Conservation (phyloP, 1,284 basidiomycete species). For the Pascua guehoae region DNA sequence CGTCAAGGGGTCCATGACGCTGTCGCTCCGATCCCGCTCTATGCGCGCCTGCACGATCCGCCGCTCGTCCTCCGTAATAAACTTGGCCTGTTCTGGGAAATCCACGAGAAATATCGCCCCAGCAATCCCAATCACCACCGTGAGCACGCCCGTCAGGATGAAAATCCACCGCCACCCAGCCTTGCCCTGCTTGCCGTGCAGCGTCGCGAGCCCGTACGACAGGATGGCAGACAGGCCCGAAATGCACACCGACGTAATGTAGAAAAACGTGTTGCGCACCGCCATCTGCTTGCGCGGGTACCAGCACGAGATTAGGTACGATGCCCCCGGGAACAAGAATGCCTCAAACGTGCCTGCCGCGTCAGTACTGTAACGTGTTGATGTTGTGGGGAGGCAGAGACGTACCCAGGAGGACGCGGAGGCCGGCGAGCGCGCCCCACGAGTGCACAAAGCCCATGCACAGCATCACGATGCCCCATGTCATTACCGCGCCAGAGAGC, state of each 20-base stretch:
- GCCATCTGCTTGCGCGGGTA: constrained; percentile 52
- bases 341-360: constrained; percentile 38
- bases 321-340: constrained; percentile 43
- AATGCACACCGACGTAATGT: constrained; percentile 32
- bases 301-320: constrained; percentile 50
- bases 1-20: constrained; percentile 47
- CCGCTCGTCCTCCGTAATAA: constrained; percentile 47
- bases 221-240: constrained; percentile 14
- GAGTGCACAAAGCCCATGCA: constrained; percentile 40
- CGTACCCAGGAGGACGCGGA: constrained; percentile 47
- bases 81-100: constrained; percentile 52
- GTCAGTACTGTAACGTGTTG: background rate
- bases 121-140: constrained; percentile 32
- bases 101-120: constrained; percentile 42
- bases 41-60: constrained; percentile 48
- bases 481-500: constrained; percentile 13
- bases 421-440: constrained; percentile 46
- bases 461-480: constrained; percentile 49
- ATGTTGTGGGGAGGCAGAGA: constrained; percentile 21
- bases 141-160: constrained; percentile 17
- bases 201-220: constrained; percentile 8
- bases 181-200: constrained; percentile 4
- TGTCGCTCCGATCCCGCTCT: constrained; percentile 51
- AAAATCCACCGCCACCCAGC: constrained; percentile 13
- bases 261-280: constrained; percentile 45